Base-by-base conservation (phyloP, 164 flowering plant species). In the Nelumbo lutea region DNA sequence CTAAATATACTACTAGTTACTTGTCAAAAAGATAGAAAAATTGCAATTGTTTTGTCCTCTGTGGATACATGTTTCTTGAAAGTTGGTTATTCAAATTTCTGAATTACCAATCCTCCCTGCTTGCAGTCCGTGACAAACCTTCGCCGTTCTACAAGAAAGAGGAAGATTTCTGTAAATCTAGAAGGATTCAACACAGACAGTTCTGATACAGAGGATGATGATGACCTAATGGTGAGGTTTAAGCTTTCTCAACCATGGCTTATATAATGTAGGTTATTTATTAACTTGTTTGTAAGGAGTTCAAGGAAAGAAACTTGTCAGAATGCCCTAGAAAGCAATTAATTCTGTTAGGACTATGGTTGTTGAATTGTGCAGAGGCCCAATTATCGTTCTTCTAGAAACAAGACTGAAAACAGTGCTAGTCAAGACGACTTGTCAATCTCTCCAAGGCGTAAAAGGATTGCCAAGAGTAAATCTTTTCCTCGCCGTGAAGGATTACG, bases 401-500 rank as follows among this genome's bases (percentile, higher is more conserved):
- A 62, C 48, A 85, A 77, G 65, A 70, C 69, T 64, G 77, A 79
- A 59, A 82, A 80, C 68, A 79, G 71, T 75, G 87, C 70, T 39
- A 80, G 80, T 79, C 90, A 81, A 72, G 86, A 85, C 75, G 91
- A 83, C 39, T 70, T 85, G n/a, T 77, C 83, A 65, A 70, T 53
- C 59, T 63, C 79, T 70, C 78, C 88, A 6, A 87, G 86, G 74
- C 85, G 77, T 61, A 85, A 79, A 80, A 88, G 80, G 67, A 64
- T 67, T 5, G 62, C 59, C 65, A 82, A 79, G 43, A 66, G 68
- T 61, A 85, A 75, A 73, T 66, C 78, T 8, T 69, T 77, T 55
- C 97, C 99, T 68, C 87, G 96, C 2, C 93, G 98, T 72, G 95
- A 89, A 84, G 97, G 99, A 56, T 75, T 95, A 65, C 85, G 98